A percentile compares a stretch with the other conserved stretches of the same genome.
Evolutionary conservation across 805 yeast species (phyloP).

Genomic region (Teunomyces aglyptinius): DNA sequence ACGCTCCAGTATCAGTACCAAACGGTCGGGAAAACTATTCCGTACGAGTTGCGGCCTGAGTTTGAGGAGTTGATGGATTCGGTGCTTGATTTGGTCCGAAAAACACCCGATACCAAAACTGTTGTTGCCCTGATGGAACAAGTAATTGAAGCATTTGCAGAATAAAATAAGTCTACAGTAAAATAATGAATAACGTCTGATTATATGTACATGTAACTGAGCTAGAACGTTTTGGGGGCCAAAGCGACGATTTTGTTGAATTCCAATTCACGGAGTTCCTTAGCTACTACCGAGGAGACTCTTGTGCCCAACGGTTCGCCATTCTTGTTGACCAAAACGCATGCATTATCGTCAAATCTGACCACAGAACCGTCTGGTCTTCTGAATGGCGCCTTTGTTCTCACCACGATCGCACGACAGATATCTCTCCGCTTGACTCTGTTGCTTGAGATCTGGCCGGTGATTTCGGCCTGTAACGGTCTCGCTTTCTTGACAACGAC

Average conservation of each 20-base stretch:
- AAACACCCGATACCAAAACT: slow-evolving; percentile 11
- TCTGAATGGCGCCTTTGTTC: slow-evolving; percentile 76
- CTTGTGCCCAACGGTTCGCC: slow-evolving; percentile 95
- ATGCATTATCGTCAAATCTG: slow-evolving; percentile 93
- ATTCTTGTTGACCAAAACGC: slow-evolving; percentile 89
- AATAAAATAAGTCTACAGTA: background rate
- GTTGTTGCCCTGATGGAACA: slow-evolving; percentile 18
- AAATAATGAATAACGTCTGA: background rate
- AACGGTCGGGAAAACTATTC: background rate
- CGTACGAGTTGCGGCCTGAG: slow-evolving; percentile 8
- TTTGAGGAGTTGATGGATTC: slow-evolving; percentile 15
- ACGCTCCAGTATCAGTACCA: background rate
- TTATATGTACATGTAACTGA: background rate
- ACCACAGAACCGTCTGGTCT: slow-evolving; percentile 87
- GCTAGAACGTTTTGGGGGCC: slow-evolving; percentile 66
- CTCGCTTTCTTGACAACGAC: slow-evolving; percentile 91
- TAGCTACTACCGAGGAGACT: slow-evolving; percentile 85
- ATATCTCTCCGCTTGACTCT: slow-evolving; percentile 94
- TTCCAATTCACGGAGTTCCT: slow-evolving; percentile 80
- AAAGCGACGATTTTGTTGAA: slow-evolving; percentile 83
- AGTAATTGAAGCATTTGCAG: slow-evolving; percentile 12
- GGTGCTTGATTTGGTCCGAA: slow-evolving; percentile 11
- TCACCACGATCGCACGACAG: slow-evolving; percentile 90
- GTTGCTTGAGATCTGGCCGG: slow-evolving; percentile 72
- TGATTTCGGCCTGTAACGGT: slow-evolving; percentile 66